Evolutionary conservation across 1,284 basidiomycete genomes (phyloP), one percentile per base, ranked within the genome.

Genomic region (Exobasidium cylindrosporum): DNA sequence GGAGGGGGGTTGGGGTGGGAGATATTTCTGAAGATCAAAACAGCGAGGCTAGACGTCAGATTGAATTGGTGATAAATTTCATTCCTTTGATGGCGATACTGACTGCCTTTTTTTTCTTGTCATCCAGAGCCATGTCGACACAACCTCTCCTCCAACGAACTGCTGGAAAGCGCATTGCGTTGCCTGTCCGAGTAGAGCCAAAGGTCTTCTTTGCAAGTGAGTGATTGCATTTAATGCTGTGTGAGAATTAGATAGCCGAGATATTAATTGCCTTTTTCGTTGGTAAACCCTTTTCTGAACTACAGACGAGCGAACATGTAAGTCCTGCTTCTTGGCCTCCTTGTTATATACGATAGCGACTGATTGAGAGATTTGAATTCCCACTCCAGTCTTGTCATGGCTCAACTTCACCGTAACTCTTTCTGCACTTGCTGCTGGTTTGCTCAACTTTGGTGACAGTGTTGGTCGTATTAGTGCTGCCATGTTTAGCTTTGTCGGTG

Each of bases 141-240:
- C 96, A 97, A 81, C 96, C 96, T 23, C 87, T 98, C 53, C 89
- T 99, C 53, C 95, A 98, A 82, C 88, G 96, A 64, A 96, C 94
- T 17, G 91, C 92, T 1, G 76, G 76, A 54, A 79, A 79, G 74
- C 69, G 77, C 53, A 79, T 79, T 46, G 77, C 77, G 32, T 72
- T 79, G 26, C 77, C 77, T 29, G 77, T 79, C 30, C 73, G 77
- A 28, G 77, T 79, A 21, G 77, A 79, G 65, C 77, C 77, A 30
- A 79, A 79, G 54, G 77, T 79, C 31, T 79, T 79, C 59, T 79
- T 79, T 28, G 77, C 77, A 57, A 79, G 77, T 64, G 77, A 79
- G 57, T 31, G n/a, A 17, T 17, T 10, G 17, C 35, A 40, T 10
- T 10, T 40, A 40, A 40, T 40, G 35, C n/a, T n/a, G n/a, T n/a